These are phyloP conservation scores for Leishmania martiniquensis DNA, from an alignment of 208 protist genomes.

Conservation along the genomic window DNA sequence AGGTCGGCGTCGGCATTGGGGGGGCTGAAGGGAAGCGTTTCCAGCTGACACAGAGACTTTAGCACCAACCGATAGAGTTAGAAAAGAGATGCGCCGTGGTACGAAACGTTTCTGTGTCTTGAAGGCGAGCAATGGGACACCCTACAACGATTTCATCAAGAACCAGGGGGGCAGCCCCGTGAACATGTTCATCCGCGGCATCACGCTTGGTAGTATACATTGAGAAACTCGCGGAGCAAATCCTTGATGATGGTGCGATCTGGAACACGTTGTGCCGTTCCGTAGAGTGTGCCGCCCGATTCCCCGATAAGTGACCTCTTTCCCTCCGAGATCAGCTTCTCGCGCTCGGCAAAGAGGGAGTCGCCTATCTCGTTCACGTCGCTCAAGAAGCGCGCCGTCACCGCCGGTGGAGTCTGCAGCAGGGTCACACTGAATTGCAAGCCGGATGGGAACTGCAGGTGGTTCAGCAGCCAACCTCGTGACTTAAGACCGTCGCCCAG, in stretches of 20 bases:
- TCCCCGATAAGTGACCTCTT: constrained; percentile 31
- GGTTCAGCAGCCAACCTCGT: constrained; percentile 94
- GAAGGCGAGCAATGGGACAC: no score
- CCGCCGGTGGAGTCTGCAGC: constrained; percentile 77
- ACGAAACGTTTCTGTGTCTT: background rate
- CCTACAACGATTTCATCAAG: background rate
- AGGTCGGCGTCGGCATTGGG: no score
- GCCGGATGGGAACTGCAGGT: constrained; percentile 93
- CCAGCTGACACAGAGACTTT: background rate
- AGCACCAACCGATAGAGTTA: background rate
- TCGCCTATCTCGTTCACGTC: constrained; percentile 67
- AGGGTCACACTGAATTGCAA: constrained; percentile 94
- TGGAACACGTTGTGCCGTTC: constrained; percentile 88
- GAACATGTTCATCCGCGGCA: background rate
- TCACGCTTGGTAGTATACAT: constrained; percentile 78
- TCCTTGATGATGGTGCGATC: constrained; percentile 93
- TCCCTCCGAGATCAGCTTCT: constrained; percentile 41
- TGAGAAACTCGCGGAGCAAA: constrained; percentile 80
- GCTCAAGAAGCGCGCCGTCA: constrained; percentile 78
- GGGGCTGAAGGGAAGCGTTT: no score
- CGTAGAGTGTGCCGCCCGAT: constrained; percentile 91
- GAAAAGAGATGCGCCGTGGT: background rate
- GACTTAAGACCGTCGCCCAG: constrained; percentile 80
- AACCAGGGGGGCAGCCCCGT: background rate
- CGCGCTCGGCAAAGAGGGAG: constrained; percentile 42